Conservation (phyloP, 495 filamentous ascomycete species). For the Xylaria nigripes region DNA sequence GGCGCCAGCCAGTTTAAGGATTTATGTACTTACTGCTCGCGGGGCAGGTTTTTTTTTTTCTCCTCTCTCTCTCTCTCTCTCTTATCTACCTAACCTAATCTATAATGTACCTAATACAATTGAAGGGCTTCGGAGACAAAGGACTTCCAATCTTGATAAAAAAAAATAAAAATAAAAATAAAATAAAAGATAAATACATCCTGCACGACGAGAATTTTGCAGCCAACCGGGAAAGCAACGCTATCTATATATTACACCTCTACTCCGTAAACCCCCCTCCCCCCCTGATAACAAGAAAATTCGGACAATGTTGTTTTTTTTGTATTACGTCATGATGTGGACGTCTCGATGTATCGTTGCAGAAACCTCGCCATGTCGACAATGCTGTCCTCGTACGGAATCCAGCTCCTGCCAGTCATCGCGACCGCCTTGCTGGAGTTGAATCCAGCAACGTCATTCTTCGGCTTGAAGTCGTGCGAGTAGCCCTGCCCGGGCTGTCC, state of each 20-base stretch:
- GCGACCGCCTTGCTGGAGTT: constrained; percentile 23
- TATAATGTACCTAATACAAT: too few species aligned
- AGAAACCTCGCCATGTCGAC: constrained; percentile 26
- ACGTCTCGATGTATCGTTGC: constrained; percentile 6
- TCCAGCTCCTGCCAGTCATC: constrained; percentile 28
- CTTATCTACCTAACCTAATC: too few species aligned
- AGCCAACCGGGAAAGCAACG: background rate
- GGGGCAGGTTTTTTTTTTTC: too few species aligned
- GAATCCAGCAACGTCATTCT: constrained; percentile 12
- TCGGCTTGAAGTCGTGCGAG: constrained; percentile 12
- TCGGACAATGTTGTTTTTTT: too few species aligned
- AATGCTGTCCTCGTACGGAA: constrained; percentile 31
- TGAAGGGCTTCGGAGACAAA: too few species aligned
- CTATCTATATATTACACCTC: background rate
- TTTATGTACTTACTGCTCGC: too few species aligned
- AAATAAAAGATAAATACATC: background rate
- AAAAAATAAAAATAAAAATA: too few species aligned
- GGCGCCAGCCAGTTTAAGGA: too few species aligned
- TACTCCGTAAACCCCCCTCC: too few species aligned
- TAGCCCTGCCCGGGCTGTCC: constrained; percentile 21
- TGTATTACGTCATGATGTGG: background rate
- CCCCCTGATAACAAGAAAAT: too few species aligned
- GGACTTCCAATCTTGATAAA: too few species aligned
- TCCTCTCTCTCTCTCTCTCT: too few species aligned
- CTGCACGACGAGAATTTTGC: background rate